Base-by-base conservation (phyloP, 345 rosid genomes). In the Aquilaria yunnanensis region DNA sequence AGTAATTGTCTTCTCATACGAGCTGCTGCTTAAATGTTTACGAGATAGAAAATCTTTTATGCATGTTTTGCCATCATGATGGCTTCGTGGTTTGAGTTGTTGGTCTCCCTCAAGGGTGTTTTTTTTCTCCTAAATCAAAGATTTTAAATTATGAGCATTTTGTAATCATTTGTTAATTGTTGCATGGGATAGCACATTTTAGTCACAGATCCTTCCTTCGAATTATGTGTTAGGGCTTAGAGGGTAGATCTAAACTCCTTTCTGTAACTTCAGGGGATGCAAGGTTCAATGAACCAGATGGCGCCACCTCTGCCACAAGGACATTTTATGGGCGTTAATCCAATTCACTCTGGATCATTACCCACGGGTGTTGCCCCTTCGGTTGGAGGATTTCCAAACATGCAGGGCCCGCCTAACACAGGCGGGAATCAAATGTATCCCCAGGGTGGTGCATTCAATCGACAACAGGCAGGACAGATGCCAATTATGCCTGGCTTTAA, bases 401-500 rank as follows among this genome's bases (percentile, higher is more conserved):
- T 84, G 89, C 97, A 88, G 69, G 94, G 96, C 57, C 94, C 85
- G 11, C 62, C 81, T 14, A 79, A 76, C 61, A 37, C 76, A 51
- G 57, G 74, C 10, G 78, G 86, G 30, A 66, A 63, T n/a, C 96
- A 81, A 71, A 85, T 89, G 85, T 90, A 81, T 82, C 83, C 77
- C 5, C 94, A 87, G 47, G 86, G 94, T 29, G 84, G 92, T 64
- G 85, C 81, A 48, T 88, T 74, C 71, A 88, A 82, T 79, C 94
- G 95, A 46, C 80, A 86, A 61, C 98, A 80, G 69, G 83, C 77
- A 62, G 86, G 84, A 33, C 91, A 85, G 74, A 80, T 83, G 87
- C 83, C 85, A 52, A 86, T 88, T 89, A 88, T 86, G 89, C 87
- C 83, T 14, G 90, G 92, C 33, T 94, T 67, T 75, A 93, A 86